A percentile compares a stretch with the other conserved stretches of the same genome.
phyloP scores from a whole-genome alignment of 2,329 filamentous ascomycete species.

The Phialophora macrospora region DNA sequence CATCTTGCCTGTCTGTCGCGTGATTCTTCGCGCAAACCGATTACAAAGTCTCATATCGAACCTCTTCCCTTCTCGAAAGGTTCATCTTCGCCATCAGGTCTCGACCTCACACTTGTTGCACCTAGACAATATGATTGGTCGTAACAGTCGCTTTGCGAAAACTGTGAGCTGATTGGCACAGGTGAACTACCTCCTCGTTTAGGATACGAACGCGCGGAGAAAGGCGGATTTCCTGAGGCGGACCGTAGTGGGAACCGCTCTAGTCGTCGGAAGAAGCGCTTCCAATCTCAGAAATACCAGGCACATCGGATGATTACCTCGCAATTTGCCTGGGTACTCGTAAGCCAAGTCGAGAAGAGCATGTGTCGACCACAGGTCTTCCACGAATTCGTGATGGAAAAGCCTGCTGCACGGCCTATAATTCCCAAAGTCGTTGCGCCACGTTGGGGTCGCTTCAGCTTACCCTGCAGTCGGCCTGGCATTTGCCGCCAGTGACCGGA shows the following conservation, averaged over 20 bases:
- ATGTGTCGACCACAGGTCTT: not conserved
- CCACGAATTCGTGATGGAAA: not conserved
- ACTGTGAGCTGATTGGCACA: not conserved
- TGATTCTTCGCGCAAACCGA: not conserved
- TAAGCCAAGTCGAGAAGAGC: not conserved
- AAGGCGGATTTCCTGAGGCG: not conserved
- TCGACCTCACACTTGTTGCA: not conserved
- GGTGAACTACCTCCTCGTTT: not conserved
- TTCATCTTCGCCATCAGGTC: not conserved
- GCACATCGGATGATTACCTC: not conserved
- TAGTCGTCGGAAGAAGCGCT: not conserved
- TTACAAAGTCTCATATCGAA: not conserved
- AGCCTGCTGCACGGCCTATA: not conserved
- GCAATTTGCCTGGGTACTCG: too few relatives aligned
- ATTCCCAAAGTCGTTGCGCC: not conserved
- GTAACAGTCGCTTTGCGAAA: not conserved
- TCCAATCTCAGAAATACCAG: not conserved
- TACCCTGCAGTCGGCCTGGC: not conserved
- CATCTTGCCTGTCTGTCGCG: not conserved
- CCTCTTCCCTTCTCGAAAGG: not conserved
- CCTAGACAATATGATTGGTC: not conserved
- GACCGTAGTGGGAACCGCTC: not conserved
- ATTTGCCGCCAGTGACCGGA: not conserved
- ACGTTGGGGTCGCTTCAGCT: not conserved
- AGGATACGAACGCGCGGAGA: not conserved